These are phyloP conservation scores for Arthroderma uncinatum DNA, from an alignment of 2,329 filamentous ascomycete species.

Conservation along the genomic window DNA sequence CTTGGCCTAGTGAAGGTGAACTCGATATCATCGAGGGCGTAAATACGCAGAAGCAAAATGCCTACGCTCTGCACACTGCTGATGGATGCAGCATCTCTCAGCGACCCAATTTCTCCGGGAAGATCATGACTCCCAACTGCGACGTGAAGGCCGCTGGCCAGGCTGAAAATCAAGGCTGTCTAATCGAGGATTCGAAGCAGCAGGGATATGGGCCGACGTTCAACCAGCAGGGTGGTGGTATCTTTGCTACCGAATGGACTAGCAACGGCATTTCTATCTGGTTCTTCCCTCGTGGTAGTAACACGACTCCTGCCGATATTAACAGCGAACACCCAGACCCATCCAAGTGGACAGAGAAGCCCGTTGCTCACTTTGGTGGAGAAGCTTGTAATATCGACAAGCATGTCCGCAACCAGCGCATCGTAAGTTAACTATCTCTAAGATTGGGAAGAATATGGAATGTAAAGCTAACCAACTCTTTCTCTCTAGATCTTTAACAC, in stretches of 20 bases:
- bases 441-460: not conserved
- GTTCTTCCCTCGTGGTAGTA: conserved; percentile 75
- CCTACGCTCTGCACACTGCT: conserved; percentile 58
- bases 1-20: conserved; percentile 61
- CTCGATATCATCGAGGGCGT: conserved; percentile 75
- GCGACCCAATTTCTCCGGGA: conserved; percentile 38
- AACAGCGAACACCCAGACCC: conserved; percentile 51
- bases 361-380: conserved; percentile 56
- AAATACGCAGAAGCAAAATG: conserved; percentile 49
- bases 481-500: conserved; percentile 52
- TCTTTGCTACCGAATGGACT: conserved; percentile 71
- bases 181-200: conserved; percentile 38
- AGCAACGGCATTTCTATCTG: conserved; percentile 60
- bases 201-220: conserved; percentile 56
- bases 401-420: conserved; percentile 60
- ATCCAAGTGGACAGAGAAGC: conserved; percentile 50
- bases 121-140: conserved; percentile 46
- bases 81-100: conserved; percentile 48
- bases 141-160: conserved; percentile 38
- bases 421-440: conserved; percentile 34
- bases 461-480: conserved; percentile 7
- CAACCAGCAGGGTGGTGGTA: conserved; percentile 66
- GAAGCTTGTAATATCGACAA: conserved; percentile 56
- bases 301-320: conserved; percentile 54
- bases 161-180: conserved; percentile 47